Base-by-base conservation (phyloP, 257 asterid species). In the Solanum peruvianum region DNA sequence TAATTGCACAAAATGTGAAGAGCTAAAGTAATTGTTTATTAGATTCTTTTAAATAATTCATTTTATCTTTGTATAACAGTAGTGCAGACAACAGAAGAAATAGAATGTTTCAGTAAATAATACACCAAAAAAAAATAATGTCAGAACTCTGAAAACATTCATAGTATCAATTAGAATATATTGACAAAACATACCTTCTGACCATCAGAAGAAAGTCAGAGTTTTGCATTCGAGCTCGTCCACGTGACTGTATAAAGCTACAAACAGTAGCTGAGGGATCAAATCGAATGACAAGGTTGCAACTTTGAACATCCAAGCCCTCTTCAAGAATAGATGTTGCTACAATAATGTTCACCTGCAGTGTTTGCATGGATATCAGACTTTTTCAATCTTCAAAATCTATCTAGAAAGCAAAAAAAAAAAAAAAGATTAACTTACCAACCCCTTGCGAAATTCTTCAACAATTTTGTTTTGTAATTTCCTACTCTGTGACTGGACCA, bases 281-380 rank as follows among this genome's bases (percentile, higher is more conserved):
- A 87, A 94, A 96, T 87, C 99, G 92, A 60, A 95, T 92, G 3
- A 95, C 99, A 44, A 96, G 97, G 89, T 96, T 96, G 93, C 98
- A 96, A 85, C 95, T 94, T 90, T 94, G 98, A 71, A 95, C 98
- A 81, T 95, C 99, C 89, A 96, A 90, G 52, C 98, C 96, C 94
- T 96, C 98, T 90, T 96, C 99, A 39, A 96, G 95, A 95, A 96
- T 92, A 29, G 98, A 94, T 64, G 98, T 95, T 5, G 98, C 93
- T 70, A 96, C 90, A 20, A 95, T 92, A 75, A 96, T 92, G 88
- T 96, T 94, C 52, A 96, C 96, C 99, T 96, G 92, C 86, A 90
- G 86, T 83, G 6, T 47, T 80, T 27, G 85, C 67, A 80, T 47
- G 44, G 67, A 47, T 45, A 80, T 9, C 15, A 47, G 42, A 47